Evolutionary conservation across 2,329 filamentous ascomycete species (phyloP).

Genomic region (Venturia effusa): DNA sequence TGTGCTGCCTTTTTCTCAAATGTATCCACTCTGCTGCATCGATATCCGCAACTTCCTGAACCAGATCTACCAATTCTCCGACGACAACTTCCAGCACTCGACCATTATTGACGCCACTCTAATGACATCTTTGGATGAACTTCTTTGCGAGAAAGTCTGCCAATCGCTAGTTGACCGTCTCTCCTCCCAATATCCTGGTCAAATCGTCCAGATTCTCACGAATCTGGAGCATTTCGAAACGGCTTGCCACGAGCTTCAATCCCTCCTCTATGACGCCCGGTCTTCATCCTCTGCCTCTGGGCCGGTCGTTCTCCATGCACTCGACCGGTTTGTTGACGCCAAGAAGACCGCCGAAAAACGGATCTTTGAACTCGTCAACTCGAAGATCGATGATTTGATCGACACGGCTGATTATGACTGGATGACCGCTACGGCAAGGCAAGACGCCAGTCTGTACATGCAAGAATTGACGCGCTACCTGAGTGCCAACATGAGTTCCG

Average conservation of each 20-base stretch:
- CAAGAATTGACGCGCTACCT: constrained; percentile 87
- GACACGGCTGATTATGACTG: constrained; percentile 98
- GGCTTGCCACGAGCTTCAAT: constrained; percentile 81
- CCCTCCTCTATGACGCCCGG: constrained; percentile 71
- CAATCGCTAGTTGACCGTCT: constrained; percentile 78
- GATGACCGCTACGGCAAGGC: constrained; percentile 20
- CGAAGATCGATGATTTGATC: constrained; percentile 94
- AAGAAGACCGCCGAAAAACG: constrained; percentile 96
- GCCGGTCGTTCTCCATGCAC: constrained; percentile 69
- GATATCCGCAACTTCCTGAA: constrained; percentile 96
- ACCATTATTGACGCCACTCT: constrained; percentile 85
- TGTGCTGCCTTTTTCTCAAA: constrained; percentile 94
- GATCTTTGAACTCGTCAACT: constrained; percentile 97
- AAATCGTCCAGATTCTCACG: constrained; percentile 97
- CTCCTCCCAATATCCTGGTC: constrained; percentile 85
- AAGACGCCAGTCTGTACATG: constrained; percentile 58
- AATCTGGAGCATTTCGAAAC: constrained; percentile 96
- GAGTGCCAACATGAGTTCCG: constrained; percentile 92
- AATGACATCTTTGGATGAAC: constrained; percentile 78
- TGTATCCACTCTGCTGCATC: constrained; percentile 98
- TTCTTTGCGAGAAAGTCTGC: constrained; percentile 89
- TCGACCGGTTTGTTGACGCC: constrained; percentile 73
- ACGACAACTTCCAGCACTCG: constrained; percentile 88
- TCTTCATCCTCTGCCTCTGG: constrained; percentile 73
- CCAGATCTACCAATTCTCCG: constrained; percentile 95